phyloP scores from a whole-genome alignment of 1,284 basidiomycete species.

The Agaricales sp. region DNA sequence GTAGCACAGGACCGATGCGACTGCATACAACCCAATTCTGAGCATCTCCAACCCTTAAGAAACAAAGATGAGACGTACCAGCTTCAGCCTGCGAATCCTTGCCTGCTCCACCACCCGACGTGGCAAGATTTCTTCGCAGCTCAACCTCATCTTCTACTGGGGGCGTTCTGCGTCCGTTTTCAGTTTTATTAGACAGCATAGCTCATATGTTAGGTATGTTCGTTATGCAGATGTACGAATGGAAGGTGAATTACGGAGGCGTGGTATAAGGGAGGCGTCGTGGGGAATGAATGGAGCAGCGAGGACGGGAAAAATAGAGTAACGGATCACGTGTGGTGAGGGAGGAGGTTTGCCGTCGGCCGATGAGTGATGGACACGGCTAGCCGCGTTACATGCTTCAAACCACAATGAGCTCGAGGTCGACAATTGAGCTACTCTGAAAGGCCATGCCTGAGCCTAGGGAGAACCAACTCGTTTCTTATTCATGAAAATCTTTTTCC shows the following conservation, averaged over 20 bases:
- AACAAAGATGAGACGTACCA: conserved; percentile 18
- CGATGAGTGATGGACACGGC: too few relatives aligned
- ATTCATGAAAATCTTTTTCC: too few relatives aligned
- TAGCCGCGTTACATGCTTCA: too few relatives aligned
- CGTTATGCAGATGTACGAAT: neutral
- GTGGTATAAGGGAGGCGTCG: neutral
- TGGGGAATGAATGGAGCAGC: too few relatives aligned
- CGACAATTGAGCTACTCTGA: too few relatives aligned
- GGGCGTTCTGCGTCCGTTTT: neutral
- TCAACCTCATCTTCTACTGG: conserved; percentile 44
- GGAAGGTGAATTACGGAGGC: neutral
- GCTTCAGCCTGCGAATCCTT: conserved; percentile 24
- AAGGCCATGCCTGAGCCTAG: too few relatives aligned
- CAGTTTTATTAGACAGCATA: neutral
- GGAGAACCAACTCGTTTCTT: too few relatives aligned
- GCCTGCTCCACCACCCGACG: conserved; percentile 28
- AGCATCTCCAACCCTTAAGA: too few relatives aligned
- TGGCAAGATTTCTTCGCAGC: conserved; percentile 52
- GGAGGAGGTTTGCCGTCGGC: neutral
- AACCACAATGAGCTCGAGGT: too few relatives aligned
- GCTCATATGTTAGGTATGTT: neutral
- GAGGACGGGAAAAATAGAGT: too few relatives aligned
- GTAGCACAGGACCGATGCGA: conserved; percentile 80
- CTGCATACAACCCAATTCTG: conserved; percentile 20
- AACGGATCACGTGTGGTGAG: neutral